Base-by-base conservation (phyloP, 208 protist genomes). In the Wallacemonas sp. region DNA sequence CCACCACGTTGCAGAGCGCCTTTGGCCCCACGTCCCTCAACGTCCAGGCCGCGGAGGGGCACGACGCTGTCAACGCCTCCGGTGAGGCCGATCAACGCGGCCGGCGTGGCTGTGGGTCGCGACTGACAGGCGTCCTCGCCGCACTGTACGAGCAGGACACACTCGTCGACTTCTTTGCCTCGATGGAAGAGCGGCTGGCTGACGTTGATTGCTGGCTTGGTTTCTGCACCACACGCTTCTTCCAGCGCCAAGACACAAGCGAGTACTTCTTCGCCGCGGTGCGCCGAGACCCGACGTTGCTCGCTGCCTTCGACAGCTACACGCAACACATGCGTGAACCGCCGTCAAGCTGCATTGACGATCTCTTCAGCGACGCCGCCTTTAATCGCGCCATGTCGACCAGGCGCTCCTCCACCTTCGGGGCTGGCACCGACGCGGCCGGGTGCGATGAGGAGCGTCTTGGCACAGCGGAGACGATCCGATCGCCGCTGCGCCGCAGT, bases 171-270 rank as follows among this genome's bases (percentile, higher is more conserved):
- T 77, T 84, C 32, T 68, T 68, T 61, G 58, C 46, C 19, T 24
- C 10, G 5, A 57, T 57, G 50, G 50, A 57, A n/a, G 52, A 71
- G 19, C 52, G 58, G 42, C 12, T 66, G 32, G 30, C 72, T 21
- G 64, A 82, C 62, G 74, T 87, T 17, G 58, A 73, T 15, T 87
- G 89, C 59, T 93, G 84, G 84, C 68, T 88, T 17, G 86, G 89
- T 29, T 53, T 89, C 22, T 87, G 78, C 42, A 57, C 30, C 12
- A 57, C 50, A 3, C 50, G 50, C 29, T 57, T 41, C 50, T 55
- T 58, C 17, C 66, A 55, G 42, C 68, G 63, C 13, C 50, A 57
- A 24, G 50, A 57, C 30, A 57, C 50, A 21, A 57, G 50, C 29
- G 50, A 57, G 50, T 57, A 57, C 30, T 57, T 50, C 61, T 69